Percentiles rank a stretch among this genome's conserved stretches.
phyloP scores from a whole-genome alignment of 495 filamentous ascomycete species.

The Hyaloscypha hepaticicola region DNA sequence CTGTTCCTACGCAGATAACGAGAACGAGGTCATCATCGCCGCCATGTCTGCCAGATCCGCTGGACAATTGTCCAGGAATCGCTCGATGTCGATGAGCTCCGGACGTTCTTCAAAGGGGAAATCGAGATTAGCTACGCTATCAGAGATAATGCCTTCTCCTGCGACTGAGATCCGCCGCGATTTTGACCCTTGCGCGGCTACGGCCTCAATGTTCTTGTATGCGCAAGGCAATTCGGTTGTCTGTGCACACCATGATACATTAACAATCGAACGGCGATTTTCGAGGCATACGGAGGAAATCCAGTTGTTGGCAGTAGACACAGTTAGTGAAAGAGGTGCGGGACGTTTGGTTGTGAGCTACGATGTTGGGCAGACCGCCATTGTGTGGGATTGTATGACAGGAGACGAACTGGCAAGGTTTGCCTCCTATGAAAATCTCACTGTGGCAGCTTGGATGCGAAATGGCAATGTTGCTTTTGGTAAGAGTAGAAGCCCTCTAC shows the following conservation, averaged over 20 bases:
- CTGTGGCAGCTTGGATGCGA: slow-evolving; percentile 89
- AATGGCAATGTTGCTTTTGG: slow-evolving; percentile 98
- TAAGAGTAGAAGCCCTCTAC: slow-evolving; percentile 5
- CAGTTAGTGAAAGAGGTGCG: slow-evolving; percentile 82
- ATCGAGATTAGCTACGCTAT: slow-evolving; percentile 37
- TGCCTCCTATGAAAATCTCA: slow-evolving; percentile 82
- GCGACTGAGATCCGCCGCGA: slow-evolving; percentile 52
- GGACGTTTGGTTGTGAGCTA: slow-evolving; percentile 90
- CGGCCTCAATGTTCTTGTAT: slow-evolving; percentile 83
- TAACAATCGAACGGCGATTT: slow-evolving; percentile 87
- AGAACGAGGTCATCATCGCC: slow-evolving; percentile 29
- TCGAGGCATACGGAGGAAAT: slow-evolving; percentile 81
- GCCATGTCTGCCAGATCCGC: slow-evolving; percentile 50
- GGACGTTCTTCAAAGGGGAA: slow-evolving; percentile 46
- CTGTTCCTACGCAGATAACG: slow-evolving; percentile 25
- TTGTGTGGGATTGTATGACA: slow-evolving; percentile 95
- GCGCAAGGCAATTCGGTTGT: slow-evolving; percentile 75
- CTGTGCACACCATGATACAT: slow-evolving; percentile 85
- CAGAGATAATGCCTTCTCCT: slow-evolving; percentile 45
- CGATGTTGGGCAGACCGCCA: slow-evolving; percentile 85
- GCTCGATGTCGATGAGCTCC: slow-evolving; percentile 59
- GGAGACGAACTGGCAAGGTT: slow-evolving; percentile 89
- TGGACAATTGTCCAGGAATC: slow-evolving; percentile 53
- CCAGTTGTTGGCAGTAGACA: slow-evolving; percentile 81
- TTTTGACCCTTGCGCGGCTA: slow-evolving; percentile 84